Conservation (phyloP, 1,284 basidiomycete genomes). For the Wolfiporia cocos region DNA sequence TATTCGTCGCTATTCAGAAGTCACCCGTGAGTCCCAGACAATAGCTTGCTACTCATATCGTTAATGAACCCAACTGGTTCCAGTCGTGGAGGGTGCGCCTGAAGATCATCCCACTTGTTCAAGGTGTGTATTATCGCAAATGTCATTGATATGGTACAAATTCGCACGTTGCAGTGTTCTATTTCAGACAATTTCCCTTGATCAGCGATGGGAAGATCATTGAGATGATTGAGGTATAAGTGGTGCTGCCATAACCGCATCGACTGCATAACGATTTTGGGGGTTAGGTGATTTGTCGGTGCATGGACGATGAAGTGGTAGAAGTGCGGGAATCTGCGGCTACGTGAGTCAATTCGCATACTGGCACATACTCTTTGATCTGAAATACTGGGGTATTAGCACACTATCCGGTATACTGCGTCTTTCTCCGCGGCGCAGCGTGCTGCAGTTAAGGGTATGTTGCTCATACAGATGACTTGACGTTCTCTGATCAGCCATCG, state of each 20-base stretch:
- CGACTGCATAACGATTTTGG: not conserved
- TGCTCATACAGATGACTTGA: not conserved
- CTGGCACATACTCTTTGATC: not conserved
- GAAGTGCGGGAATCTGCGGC: slow-evolving; percentile 76
- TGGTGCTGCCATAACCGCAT: too few relatives aligned
- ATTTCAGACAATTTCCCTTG: slow-evolving; percentile 66
- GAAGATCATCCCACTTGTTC: slow-evolving; percentile 71
- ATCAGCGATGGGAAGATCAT: slow-evolving; percentile 58
- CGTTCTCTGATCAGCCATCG: not conserved
- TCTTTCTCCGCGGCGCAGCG: slow-evolving; percentile 70
- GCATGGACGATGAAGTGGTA: slow-evolving; percentile 68
- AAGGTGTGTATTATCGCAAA: slow-evolving; percentile 36
- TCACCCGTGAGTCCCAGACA: slow-evolving; percentile 46
- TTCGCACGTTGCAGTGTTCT: slow-evolving; percentile 49
- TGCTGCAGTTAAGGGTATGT: slow-evolving; percentile 56
- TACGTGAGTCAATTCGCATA: slow-evolving; percentile 38
- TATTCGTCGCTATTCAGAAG: slow-evolving; percentile 60
- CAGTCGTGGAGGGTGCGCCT: slow-evolving; percentile 71
- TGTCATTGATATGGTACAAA: slow-evolving; percentile 1
- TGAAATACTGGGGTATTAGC: slow-evolving; percentile 28
- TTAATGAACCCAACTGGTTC: not conserved
- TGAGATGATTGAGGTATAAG: slow-evolving; percentile 63
- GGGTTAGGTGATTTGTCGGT: slow-evolving; percentile 55
- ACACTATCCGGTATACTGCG: slow-evolving; percentile 79
- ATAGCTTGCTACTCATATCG: not conserved